A percentile compares a stretch with the other conserved stretches of the same genome.
Evolutionary conservation across 1,139 yeast genomes (phyloP).

Genomic region (Hyphopichia burtonii): DNA sequence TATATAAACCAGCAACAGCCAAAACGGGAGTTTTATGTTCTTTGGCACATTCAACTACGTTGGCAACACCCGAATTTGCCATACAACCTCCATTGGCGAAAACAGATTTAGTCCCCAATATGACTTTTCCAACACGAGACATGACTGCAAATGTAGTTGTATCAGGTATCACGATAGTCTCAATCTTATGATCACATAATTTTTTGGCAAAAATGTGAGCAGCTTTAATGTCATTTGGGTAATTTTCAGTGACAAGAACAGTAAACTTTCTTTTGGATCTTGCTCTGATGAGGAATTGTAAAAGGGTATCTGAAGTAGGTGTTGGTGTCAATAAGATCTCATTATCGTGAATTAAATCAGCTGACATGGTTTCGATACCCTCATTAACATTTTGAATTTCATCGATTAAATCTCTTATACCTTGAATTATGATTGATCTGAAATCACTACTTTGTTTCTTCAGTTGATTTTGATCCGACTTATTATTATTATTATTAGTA

Average conservation of each 20-base stretch:
- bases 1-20: constrained; percentile 91
- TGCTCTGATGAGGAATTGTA: constrained; percentile 83
- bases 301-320: constrained; percentile 86
- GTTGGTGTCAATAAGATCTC: constrained; percentile 92
- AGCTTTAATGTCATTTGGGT: constrained; percentile 76
- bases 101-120: constrained; percentile 87
- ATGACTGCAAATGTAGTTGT: constrained; percentile 90
- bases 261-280: constrained; percentile 88
- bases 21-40: constrained; percentile 94
- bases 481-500: constrained; percentile 35
- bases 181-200: constrained; percentile 82
- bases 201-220: constrained; percentile 81
- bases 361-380: constrained; percentile 85
- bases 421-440: constrained; percentile 88
- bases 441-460: constrained; percentile 59
- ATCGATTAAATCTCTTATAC: constrained; percentile 88
- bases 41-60: constrained; percentile 94
- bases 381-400: constrained; percentile 90
- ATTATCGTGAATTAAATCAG: constrained; percentile 91
- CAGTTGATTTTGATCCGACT: constrained; percentile 30
- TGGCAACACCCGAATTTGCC: constrained; percentile 85
- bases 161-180: constrained; percentile 90
- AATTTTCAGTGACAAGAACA: constrained; percentile 88
- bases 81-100: constrained; percentile 96
- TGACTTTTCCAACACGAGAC: constrained; percentile 96